Percentiles rank a stretch among this genome's conserved stretches.
phyloP scores from a whole-genome alignment of 2,329 filamentous ascomycete genomes.

The Botrytis medusae region DNA sequence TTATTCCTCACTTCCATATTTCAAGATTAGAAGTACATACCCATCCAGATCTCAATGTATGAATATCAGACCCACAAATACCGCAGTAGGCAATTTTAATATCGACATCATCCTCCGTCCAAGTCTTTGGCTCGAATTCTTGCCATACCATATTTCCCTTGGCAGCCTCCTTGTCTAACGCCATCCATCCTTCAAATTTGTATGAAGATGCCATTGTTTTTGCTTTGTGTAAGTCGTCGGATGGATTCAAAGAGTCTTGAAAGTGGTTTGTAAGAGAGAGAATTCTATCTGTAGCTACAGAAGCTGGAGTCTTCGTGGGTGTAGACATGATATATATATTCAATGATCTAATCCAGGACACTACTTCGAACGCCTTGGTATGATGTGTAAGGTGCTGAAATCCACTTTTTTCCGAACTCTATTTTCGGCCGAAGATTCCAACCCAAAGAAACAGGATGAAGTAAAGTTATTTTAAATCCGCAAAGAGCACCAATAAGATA shows the following conservation, averaged over 20 bases:
- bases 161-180: conserved; percentile 37
- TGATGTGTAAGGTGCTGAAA: not conserved
- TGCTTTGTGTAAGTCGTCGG: conserved; percentile 29
- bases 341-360: not conserved
- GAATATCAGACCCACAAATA: conserved; percentile 46
- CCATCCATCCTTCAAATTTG: conserved; percentile 44
- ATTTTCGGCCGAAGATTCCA: not conserved
- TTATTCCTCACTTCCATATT: conserved; percentile 17
- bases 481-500: conserved; percentile 2
- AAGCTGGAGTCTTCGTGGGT: conserved; percentile 27
- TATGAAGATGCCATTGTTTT: conserved; percentile 37
- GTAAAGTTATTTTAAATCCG: not conserved
- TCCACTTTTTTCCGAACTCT: not conserved
- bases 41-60: conserved; percentile 41
- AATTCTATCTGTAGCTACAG: conserved; percentile 29
- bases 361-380: not conserved
- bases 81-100: conserved; percentile 53
- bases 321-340: conserved; percentile 28
- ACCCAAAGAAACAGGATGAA: not conserved
- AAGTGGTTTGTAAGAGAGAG: conserved; percentile 31
- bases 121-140: conserved; percentile 49
- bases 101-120: conserved; percentile 52
- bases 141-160: conserved; percentile 42
- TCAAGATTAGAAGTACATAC: conserved; percentile 26
- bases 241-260: conserved; percentile 29